Evolutionary conservation across 78 protist genomes (phyloP), one percentile per base, ranked within the genome.

Genomic region (Dictyostelium purpureum): DNA sequence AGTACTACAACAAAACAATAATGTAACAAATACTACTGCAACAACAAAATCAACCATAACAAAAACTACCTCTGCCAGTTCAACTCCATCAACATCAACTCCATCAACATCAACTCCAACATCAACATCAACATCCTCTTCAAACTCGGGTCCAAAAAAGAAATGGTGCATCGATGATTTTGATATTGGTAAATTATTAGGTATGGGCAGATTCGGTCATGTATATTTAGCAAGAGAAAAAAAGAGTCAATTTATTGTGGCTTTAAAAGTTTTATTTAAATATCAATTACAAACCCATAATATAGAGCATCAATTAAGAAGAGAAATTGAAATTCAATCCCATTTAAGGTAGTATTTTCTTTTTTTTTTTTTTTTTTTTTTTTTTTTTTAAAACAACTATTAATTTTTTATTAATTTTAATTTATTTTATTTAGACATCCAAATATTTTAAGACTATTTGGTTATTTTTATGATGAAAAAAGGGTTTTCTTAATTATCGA

Each of bases 241-340:
- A 87, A 35, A 47, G 66, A 94, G 94, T 63, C 89, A 97, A 54
- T 96, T 56, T 75, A 78, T 99, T n/a, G 98, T 97, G 1, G 99
- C 99, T 0, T 79, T 99, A 54, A 99, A 99, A 91, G 99, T 97
- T 21, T 95, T 99, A 71, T 96, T 78, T 95, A 98, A 98, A 89
- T 18, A 42, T 24, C 98, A 98, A 71, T 82, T 99, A 6, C 90
- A 88, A 16, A 71, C 92, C 56, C 47, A 56, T 7, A 56, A 75
- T 18, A 90, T 97, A 18, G 98, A 95, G 54, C 96, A 97, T 61
- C 99, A 99, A 89, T 93, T 98, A 28, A 65, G 97, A 28, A 89
- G 99, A n/a, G 99, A 98, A 66, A 87, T 98, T 31, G 99, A 98
- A 52, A 99, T 99, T 31, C 99, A 98, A 87, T 71, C 97, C 2